Base-by-base conservation (phyloP, 2,329 filamentous ascomycete genomes). In the Talaromyces verruculosus region DNA sequence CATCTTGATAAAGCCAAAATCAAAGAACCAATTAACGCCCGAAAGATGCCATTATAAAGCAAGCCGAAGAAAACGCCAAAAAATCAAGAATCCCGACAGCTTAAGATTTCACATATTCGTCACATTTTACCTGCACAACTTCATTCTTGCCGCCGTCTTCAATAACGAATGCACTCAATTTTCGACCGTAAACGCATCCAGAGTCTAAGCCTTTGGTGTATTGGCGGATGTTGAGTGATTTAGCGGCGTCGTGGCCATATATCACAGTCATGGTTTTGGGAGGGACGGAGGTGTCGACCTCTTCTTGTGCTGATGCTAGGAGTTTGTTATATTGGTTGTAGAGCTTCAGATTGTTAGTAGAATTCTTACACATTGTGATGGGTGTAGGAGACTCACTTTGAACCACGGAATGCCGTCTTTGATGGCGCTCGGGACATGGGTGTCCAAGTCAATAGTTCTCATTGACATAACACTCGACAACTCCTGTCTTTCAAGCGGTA, bases 381-480 rank as follows among this genome's bases (percentile, higher is more conserved):
- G 19, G 25, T n/a, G 17, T n/a, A 51, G 10, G 22, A 55, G 25
- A 64, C 71, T 70, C 69, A 84, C 79, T 71, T 88, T 85, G 61
- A 87, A 84, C 92, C 92, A 96, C 15, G 85, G 84, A 39, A 85
- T 82, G 61, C 89, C 90, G 5, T 75, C 78, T 68, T 72, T 82
- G 60, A 19, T 45, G 68, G 80, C 80, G 63, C 81, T 86, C 3
- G 87, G 88, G 13, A 86, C 79, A 67, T 87, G 84, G 11, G 86
- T 88, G 11, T 83, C 79, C 19, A 88, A 84, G 70, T 91, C 84
- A 63, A 97, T 85, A 6, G 88, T 91, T 65, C 93, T 88, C 91
- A 99, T 96, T 74, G 92, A 95, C 93, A 97, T 97, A 47, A 91
- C 90, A 61, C 90, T 89, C 76, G 87, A 88, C 0, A 93, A 90